A percentile compares a stretch with the other conserved stretches of the same genome.
phyloP scores from a whole-genome alignment of 1,139 yeast species.

The Kluyveromyces sp. region DNA sequence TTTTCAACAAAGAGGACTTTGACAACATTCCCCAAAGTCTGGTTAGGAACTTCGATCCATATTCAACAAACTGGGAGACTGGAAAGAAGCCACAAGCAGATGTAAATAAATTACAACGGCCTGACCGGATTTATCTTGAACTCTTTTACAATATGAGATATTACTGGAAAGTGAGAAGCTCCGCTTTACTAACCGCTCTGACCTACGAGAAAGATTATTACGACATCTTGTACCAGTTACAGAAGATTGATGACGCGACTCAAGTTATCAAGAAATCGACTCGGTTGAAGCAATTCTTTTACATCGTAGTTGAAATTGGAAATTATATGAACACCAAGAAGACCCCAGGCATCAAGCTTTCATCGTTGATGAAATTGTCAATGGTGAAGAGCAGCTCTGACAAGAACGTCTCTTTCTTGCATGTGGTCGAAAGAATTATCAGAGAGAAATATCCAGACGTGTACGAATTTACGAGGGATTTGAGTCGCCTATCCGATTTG shows the following conservation, averaged over 20 bases:
- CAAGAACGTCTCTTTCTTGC: constrained; percentile 74
- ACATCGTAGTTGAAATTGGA: constrained; percentile 77
- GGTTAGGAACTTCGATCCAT: constrained; percentile 65
- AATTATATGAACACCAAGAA: constrained; percentile 92
- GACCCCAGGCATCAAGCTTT: constrained; percentile 78
- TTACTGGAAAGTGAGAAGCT: constrained; percentile 85
- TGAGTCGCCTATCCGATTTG: constrained; percentile 52
- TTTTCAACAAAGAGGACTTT: constrained; percentile 66
- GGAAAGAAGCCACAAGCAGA: constrained; percentile 45
- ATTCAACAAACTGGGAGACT: constrained; percentile 46
- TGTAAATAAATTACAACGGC: constrained; percentile 61
- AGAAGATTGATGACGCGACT: constrained; percentile 61
- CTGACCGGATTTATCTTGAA: constrained; percentile 74
- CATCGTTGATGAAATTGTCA: constrained; percentile 73
- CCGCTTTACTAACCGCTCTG: constrained; percentile 60
- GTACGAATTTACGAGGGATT: constrained; percentile 70
- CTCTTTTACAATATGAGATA: constrained; percentile 68
- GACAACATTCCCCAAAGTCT: constrained; percentile 64
- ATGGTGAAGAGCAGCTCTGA: constrained; percentile 75
- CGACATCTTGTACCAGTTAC: constrained; percentile 58
- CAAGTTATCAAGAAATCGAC: constrained; percentile 53
- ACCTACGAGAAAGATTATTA: constrained; percentile 69
- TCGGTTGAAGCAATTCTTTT: constrained; percentile 60
- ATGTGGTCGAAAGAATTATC: constrained; percentile 76
- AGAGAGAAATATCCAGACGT: constrained; percentile 72